phyloP scores from a whole-genome alignment of 1,284 basidiomycete genomes.

The Xerocomus amazonicus region DNA sequence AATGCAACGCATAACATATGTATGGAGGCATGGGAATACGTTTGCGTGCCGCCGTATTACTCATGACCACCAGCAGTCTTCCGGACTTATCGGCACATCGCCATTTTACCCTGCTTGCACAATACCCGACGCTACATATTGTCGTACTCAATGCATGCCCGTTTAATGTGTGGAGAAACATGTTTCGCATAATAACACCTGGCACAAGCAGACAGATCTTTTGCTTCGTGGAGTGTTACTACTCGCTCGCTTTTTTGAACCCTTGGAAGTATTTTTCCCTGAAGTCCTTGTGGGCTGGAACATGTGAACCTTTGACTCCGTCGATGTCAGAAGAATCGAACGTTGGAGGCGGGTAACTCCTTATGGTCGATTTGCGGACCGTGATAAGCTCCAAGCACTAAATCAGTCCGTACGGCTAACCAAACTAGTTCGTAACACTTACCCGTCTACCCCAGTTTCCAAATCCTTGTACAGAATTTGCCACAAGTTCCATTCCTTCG shows the following conservation, averaged over 20 bases:
- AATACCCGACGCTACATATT: background rate
- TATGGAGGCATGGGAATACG: background rate
- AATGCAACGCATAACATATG: background rate
- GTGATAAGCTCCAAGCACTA: slow-evolving; percentile 70
- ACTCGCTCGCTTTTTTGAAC: slow-evolving; percentile 47
- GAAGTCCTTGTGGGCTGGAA: slow-evolving; percentile 77
- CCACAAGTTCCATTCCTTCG: slow-evolving; percentile 84
- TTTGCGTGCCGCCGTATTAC: background rate
- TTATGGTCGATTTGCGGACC: slow-evolving; percentile 66
- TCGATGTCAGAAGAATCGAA: slow-evolving; percentile 37
- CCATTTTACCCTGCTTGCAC: background rate
- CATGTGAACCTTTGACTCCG: slow-evolving; percentile 33
- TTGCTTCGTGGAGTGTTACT: background rate
- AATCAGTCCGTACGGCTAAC: slow-evolving; percentile 4
- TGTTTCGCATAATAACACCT: too few relatives aligned
- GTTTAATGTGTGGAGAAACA: background rate
- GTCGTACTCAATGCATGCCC: background rate
- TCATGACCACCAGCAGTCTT: background rate
- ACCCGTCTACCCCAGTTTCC: slow-evolving; percentile 93
- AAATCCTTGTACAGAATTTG: slow-evolving; percentile 92
- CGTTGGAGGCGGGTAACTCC: slow-evolving; percentile 47
- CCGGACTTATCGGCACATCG: background rate
- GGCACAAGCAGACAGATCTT: too few relatives aligned
- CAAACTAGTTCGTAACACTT: slow-evolving; percentile 32
- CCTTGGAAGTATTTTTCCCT: slow-evolving; percentile 79